Conservation (phyloP, 768 basidiomycete species). For the Hygrophorus russula region DNA sequence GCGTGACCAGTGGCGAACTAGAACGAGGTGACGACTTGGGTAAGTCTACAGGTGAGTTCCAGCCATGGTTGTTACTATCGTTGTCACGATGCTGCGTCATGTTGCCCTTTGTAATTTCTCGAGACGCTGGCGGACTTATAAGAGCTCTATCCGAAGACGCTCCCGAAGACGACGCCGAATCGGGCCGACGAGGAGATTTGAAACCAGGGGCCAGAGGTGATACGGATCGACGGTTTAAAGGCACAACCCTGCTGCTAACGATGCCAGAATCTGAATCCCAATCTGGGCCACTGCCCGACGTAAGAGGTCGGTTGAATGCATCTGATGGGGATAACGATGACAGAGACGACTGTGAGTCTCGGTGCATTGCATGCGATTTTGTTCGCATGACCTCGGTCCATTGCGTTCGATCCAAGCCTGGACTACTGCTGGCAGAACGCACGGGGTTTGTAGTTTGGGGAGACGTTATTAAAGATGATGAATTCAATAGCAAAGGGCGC, state of each 20-base stretch:
- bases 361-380: constrained; percentile 28
- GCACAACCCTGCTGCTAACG: constrained; percentile 42
- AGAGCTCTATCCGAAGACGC: constrained; percentile 28
- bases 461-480: constrained; percentile 33
- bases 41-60: constrained; percentile 1
- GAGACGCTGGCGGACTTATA: constrained; percentile 20
- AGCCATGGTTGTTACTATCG: background rate
- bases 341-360: constrained; percentile 50
- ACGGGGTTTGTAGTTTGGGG: constrained; percentile 10
- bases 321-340: constrained; percentile 57
- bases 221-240: constrained; percentile 53
- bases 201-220: constrained; percentile 62
- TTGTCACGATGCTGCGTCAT: background rate
- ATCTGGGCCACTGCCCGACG: constrained; percentile 29
- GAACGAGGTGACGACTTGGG: background rate
- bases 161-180: constrained; percentile 27
- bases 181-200: constrained; percentile 24
- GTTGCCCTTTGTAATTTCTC: background rate
- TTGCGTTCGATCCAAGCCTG: constrained; percentile 23
- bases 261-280: constrained; percentile 41
- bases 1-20: no score
- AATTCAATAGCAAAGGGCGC: constrained; percentile 53
- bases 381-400: constrained; percentile 39
- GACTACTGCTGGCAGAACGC: constrained; percentile 24
- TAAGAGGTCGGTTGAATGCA: constrained; percentile 21